phyloP scores from a whole-genome alignment of 192 early-diverging fungal species.

The Backusella morwellensis region DNA sequence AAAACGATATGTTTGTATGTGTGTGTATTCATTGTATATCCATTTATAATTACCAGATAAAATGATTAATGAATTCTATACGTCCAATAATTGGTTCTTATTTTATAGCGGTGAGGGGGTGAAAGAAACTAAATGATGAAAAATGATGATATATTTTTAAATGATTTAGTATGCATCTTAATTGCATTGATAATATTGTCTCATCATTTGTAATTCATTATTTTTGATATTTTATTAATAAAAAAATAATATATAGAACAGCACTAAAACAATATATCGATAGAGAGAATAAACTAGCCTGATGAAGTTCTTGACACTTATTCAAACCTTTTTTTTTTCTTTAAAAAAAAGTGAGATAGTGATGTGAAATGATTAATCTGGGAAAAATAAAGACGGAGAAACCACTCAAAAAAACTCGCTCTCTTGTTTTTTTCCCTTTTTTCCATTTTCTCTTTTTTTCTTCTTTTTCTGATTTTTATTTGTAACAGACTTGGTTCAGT shows the following conservation, averaged over 20 bases:
- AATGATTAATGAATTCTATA: neutral
- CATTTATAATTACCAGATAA: neutral
- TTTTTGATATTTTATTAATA: too few relatives aligned
- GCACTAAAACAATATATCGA: too few relatives aligned
- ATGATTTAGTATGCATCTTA: too few relatives aligned
- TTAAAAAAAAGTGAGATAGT: neutral
- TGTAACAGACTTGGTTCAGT: conserved; percentile 3
- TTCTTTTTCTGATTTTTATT: neutral
- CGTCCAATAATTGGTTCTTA: neutral
- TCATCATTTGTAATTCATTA: too few relatives aligned
- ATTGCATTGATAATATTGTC: too few relatives aligned
- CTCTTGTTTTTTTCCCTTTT: neutral
- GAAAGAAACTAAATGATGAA: neutral
- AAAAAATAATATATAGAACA: too few relatives aligned
- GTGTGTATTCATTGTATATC: neutral
- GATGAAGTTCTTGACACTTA: too few relatives aligned
- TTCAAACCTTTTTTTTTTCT: too few relatives aligned
- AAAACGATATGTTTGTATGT: neutral
- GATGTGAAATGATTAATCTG: neutral
- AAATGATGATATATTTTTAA: neutral
- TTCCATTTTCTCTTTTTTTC: neutral
- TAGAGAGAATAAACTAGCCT: too few relatives aligned
- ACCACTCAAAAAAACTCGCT: neutral
- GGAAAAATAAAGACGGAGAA: conserved; percentile 7
- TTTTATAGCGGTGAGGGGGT: neutral